Base-by-base conservation (phyloP, 2,329 filamentous ascomycete genomes). In the Gaeumannomyces sp. region DNA sequence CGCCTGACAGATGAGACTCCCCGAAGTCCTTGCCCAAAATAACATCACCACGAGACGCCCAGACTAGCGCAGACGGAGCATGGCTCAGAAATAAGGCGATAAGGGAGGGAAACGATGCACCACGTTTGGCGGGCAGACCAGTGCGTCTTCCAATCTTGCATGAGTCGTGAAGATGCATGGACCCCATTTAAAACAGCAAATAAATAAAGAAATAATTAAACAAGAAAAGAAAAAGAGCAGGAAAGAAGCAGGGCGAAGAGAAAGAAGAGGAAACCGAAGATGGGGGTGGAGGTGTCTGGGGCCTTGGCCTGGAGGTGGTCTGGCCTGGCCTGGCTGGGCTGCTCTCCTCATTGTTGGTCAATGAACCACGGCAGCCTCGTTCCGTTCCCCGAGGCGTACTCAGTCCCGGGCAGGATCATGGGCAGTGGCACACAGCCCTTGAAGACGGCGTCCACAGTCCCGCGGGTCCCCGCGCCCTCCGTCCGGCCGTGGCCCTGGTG, bases 371-470 rank as follows among this genome's bases (percentile, higher is more conserved):
- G 80, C 67, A 64, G 65, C 63, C 65, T 69, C 61, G 28, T 63
- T 59, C 72, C 70, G 64, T 76, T 73, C 61, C 69, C 68, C 68
- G 29, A 76, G 19, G 72, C 76, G 71, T 87, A 87, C 64, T 69
- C 71, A 63, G 78, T 76, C 22, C 83, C 85, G 16, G 89, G 89
- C 67, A 81, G 76, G 70, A 80, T 72, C 79, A 92, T 89, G 1
- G 89, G 89, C 27, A 90, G 79, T 50, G 88, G 87, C 38, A 91
- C 75, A 10, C 75, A 76, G 13, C 76, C 79, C 35, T 79, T 72
- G 72, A 91, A 91, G 14, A 82, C 76, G 6, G 76, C 74, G 72
- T 80, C 77, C 64, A 68, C n/a, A 28, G 19, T 29, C 31, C 59
- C 14, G 31, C 22, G n/a, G n/a, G 4, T 60, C n/a, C 59, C 59